Conservation (phyloP, 371 early-diverging fungal species). For the Rhizomucor pusillus region DNA sequence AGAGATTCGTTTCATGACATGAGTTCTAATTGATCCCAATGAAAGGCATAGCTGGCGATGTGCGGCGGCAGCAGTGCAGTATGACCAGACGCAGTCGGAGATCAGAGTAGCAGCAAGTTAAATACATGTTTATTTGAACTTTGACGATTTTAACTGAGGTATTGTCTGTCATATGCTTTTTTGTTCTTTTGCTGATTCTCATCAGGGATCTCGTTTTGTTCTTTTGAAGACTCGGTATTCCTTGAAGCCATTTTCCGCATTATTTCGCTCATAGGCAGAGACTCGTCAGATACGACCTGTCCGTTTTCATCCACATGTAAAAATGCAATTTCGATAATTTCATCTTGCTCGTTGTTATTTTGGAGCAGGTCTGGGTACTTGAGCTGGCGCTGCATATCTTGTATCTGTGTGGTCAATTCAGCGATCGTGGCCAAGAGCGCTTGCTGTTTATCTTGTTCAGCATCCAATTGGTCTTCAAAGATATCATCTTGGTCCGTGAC, state of each 20-base stretch:
- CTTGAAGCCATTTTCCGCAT: background rate
- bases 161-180: constrained; percentile 14
- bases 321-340: constrained; percentile 2
- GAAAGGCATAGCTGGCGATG: no score
- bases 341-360: background rate
- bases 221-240: constrained; percentile 13
- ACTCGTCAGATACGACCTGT: background rate
- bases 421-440: constrained; percentile 19
- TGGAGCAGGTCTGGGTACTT: background rate
- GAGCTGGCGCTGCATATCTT: constrained; percentile 19
- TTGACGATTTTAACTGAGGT: constrained; percentile 5
- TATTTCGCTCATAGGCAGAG: no score
- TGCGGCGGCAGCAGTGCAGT: no score
- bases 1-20: no score
- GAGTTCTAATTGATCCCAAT: no score
- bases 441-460: background rate
- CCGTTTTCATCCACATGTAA: constrained; percentile 6
- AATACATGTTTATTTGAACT: no score
- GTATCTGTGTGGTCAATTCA: constrained; percentile 28
- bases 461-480: background rate
- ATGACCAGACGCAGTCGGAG: no score
- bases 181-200: constrained; percentile 8
- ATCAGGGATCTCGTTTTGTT: constrained; percentile 2
- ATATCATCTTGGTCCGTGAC: constrained; percentile 1
- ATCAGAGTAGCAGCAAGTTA: no score